Evolutionary conservation across 2,329 filamentous ascomycete genomes (phyloP).

Genomic region (Fusarium goolgardi): DNA sequence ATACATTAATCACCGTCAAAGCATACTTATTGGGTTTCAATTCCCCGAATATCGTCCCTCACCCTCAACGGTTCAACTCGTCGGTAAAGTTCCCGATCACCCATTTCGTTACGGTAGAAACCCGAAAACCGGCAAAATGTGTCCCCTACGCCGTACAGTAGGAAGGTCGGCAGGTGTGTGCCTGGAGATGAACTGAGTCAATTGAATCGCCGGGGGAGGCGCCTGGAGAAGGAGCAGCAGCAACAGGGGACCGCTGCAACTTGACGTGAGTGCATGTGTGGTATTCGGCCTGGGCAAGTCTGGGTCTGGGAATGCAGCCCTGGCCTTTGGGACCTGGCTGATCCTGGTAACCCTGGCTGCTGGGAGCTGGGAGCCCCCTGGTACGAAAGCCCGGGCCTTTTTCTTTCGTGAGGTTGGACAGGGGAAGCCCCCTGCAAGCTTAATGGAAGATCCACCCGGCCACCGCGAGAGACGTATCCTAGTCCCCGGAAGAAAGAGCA

Average conservation of each 20-base stretch:
- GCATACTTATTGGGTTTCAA: conserved; percentile 1
- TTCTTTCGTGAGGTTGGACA: conserved; percentile 18
- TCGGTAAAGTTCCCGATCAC: conserved; percentile 29
- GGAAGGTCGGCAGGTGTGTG: not conserved
- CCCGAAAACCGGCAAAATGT: conserved; percentile 8
- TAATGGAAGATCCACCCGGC: conserved; percentile 38
- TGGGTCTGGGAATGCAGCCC: conserved; percentile 30
- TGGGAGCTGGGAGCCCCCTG: conserved; percentile 20
- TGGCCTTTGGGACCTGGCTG: conserved; percentile 9
- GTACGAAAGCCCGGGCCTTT: conserved; percentile 33
- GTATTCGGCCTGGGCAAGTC: conserved; percentile 13
- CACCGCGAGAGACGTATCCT: conserved; percentile 35
- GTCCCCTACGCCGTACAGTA: not conserved
- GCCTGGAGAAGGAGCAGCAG: conserved; percentile 4
- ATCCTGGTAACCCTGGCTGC: conserved; percentile 5
- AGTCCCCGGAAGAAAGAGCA: conserved; percentile 33
- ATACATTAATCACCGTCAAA: not conserved
- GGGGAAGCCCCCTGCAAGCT: conserved; percentile 30
- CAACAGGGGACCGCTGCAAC: conserved; percentile 21
- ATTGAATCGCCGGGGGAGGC: conserved; percentile 17
- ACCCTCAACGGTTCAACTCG: conserved; percentile 9
- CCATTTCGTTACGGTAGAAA: not conserved
- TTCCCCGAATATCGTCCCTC: conserved; percentile 16
- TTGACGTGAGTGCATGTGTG: conserved; percentile 12
- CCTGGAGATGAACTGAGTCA: conserved; percentile 12